Base-by-base conservation (phyloP, 2,329 filamentous ascomycete genomes). In the Botrytis elliptica region DNA sequence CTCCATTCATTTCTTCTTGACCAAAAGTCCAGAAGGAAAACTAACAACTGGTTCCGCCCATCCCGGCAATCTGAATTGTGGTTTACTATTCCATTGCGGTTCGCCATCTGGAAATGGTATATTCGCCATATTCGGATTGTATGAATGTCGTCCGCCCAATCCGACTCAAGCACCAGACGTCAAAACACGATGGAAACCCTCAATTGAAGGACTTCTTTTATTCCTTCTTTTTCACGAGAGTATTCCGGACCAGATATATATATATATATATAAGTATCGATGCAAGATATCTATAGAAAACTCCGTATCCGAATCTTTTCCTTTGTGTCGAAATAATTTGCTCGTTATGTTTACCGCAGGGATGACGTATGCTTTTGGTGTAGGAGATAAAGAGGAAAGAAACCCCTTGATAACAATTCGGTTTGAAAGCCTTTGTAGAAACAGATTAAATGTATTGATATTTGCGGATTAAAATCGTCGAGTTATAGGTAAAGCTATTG, bases 31-130 rank as follows among this genome's bases (percentile, higher is more conserved):
- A 33, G 14, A n/a, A 57, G n/a, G 8, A 42, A 7, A 38, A 65
- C 79, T 76, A 72, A 81, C 80, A 36, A 81, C 68, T 72, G 80
- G 80, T 72, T 81, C 80, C 71, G 77, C 80, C 80, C 80, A 81
- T 42, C 77, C 78, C 14, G 80, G 80, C 46, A 81, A 71, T 73
- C 74, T 77, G 78, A 80, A 81, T n/a, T 79, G 79, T 10, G 79
- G 77, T 52, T 75, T 76, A 71, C 79, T 81, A 57, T 79, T 80
- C 79, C 80, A 81, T 74, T 81, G 71, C 14, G 79, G 79, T 55
- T 81, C 79, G 38, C 70, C 70, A 40, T 52, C 55, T 29, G 71
- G 55, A 42, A 73, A 36, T 18, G 64, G 16, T 29, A 64, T 29
- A 38, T 42, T 69, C 36, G 71, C 71, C 71, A 73, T 73, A 18